Conservation (phyloP, 495 filamentous ascomycete genomes). For the Penicillium goetzii region DNA sequence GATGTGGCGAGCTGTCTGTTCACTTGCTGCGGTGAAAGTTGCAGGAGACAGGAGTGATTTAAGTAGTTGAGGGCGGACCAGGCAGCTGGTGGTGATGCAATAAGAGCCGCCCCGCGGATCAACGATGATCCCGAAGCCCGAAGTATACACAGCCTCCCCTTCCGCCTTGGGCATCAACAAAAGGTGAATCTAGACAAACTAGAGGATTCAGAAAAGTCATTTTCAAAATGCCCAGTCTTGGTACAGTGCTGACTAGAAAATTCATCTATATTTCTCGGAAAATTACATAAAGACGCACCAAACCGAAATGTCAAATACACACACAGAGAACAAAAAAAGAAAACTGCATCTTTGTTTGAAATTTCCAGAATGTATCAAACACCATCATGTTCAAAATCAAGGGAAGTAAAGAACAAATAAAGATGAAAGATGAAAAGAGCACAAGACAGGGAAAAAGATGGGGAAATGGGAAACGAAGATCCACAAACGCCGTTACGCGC, state of each 20-base stretch:
- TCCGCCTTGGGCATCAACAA: constrained; percentile 10
- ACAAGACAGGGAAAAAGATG: neutral
- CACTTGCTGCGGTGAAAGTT: neutral
- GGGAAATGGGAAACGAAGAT: neutral
- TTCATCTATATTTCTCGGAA: neutral
- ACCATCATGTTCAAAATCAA: neutral
- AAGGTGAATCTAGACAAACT: neutral
- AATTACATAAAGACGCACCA: neutral
- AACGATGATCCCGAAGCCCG: constrained; percentile 6
- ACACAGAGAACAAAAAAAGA: too few species aligned
- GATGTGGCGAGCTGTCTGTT: too few species aligned
- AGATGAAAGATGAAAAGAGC: neutral
- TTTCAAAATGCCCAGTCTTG: neutral
- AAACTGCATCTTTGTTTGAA: neutral
- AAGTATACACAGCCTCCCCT: constrained; percentile 9
- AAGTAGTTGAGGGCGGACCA: neutral
- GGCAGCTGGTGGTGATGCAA: constrained; percentile 13
- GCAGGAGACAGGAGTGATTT: neutral
- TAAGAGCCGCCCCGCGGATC: constrained; percentile 2
- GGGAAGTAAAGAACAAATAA: too few species aligned
- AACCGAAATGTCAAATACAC: neutral
- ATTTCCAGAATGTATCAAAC: neutral
- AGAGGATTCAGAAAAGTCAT: too few species aligned
- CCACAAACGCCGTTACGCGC: too few species aligned
- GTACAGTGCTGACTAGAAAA: neutral